Percentiles rank a stretch among this genome's conserved stretches.
phyloP scores from a whole-genome alignment of 2,329 filamentous ascomycete genomes.

The Tolypocladium ophioglossoides region DNA sequence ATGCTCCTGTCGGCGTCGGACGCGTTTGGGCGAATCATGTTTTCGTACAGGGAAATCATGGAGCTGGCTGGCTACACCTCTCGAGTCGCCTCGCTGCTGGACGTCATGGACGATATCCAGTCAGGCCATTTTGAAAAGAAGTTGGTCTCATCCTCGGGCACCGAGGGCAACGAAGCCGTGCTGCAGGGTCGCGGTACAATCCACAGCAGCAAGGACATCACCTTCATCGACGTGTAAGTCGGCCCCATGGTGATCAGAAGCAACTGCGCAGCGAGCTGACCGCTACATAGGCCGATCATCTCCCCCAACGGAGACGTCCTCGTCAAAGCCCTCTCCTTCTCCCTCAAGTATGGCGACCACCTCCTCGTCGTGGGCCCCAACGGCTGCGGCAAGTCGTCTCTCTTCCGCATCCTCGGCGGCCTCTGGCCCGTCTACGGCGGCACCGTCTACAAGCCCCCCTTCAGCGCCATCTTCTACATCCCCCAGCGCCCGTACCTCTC shows the following conservation, averaged over 20 bases:
- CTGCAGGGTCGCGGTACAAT: slow-evolving; percentile 73
- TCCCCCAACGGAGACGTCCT: slow-evolving; percentile 94
- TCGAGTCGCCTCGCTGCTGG: slow-evolving; percentile 76
- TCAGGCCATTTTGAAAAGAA: slow-evolving; percentile 92
- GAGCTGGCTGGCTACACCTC: slow-evolving; percentile 94
- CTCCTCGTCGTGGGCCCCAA: slow-evolving; percentile 93
- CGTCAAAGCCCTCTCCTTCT: slow-evolving; percentile 75
- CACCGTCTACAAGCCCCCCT: slow-evolving; percentile 81
- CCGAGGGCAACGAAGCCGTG: slow-evolving; percentile 70
- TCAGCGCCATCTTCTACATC: slow-evolving; percentile 95
- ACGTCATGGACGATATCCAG: slow-evolving; percentile 91
- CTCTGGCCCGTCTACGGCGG: slow-evolving; percentile 98
- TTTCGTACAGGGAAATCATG: slow-evolving; percentile 94
- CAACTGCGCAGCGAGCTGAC: slow-evolving; percentile 7
- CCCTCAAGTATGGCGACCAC: slow-evolving; percentile 77
- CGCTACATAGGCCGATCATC: slow-evolving; percentile 60
- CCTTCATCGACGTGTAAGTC: slow-evolving; percentile 68
- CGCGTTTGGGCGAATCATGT: slow-evolving; percentile 92
- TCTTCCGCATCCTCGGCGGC: slow-evolving; percentile 93
- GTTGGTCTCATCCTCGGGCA: slow-evolving; percentile 79
- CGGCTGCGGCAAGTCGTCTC: slow-evolving; percentile 89
- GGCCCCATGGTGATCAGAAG: not conserved
- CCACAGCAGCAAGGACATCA: slow-evolving; percentile 71
- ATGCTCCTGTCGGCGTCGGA: slow-evolving; percentile 91
- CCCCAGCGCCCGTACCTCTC: slow-evolving; percentile 92